Evolutionary conservation across 2,329 filamentous ascomycete genomes (phyloP).

Genomic region (Calcarisporium arbuscula): DNA sequence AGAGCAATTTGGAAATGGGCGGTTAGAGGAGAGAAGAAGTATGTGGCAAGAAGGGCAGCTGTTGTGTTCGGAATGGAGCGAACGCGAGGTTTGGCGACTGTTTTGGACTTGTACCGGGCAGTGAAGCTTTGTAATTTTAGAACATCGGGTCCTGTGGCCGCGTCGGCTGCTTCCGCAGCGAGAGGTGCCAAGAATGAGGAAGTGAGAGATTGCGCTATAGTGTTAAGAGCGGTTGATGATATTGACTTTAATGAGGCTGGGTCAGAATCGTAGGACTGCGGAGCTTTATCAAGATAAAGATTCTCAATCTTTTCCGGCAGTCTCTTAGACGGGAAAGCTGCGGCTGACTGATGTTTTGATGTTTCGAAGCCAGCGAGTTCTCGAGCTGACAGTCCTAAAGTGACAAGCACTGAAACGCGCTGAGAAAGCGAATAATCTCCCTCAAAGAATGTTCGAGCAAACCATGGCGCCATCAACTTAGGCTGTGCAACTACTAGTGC

Average conservation of each 20-base stretch:
- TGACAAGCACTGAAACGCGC: conserved; percentile 72
- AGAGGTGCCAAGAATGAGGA: conserved; percentile 73
- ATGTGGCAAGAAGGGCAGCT: conserved; percentile 64
- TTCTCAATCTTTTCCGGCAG: conserved; percentile 69
- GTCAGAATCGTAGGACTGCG: conserved; percentile 14
- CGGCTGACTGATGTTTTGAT: conserved; percentile 41
- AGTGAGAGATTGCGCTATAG: conserved; percentile 61
- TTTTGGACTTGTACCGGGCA: conserved; percentile 39
- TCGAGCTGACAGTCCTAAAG: conserved; percentile 73
- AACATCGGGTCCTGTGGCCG: conserved; percentile 69
- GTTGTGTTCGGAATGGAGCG: conserved; percentile 69
- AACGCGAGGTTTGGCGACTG: conserved; percentile 31
- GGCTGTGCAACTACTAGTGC: conserved; percentile 74
- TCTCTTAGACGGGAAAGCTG: conserved; percentile 71
- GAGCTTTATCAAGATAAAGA: conserved; percentile 52
- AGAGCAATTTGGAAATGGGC: conserved; percentile 69
- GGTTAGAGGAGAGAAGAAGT: conserved; percentile 82
- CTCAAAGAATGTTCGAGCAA: conserved; percentile 78
- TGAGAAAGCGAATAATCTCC: conserved; percentile 88
- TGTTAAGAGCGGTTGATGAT: conserved; percentile 56
- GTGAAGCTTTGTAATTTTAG: conserved; percentile 89
- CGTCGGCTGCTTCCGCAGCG: conserved; percentile 74
- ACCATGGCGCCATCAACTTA: conserved; percentile 73
- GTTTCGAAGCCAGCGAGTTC: conserved; percentile 75
- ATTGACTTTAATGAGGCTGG: conserved; percentile 41